Base-by-base conservation (phyloP, 78 protist genomes). In the Polysphondylium violaceum region DNA sequence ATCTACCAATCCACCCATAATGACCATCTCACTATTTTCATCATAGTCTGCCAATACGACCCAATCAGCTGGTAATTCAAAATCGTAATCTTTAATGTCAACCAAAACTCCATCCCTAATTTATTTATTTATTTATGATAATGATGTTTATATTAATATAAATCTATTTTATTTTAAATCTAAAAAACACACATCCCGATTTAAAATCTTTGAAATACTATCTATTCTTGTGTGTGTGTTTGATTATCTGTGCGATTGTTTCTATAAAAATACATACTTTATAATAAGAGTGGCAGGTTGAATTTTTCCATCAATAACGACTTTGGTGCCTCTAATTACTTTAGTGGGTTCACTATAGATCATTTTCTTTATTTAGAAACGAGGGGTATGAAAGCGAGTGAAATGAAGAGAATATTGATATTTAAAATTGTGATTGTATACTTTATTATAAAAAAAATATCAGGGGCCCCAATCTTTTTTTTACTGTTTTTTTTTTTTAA, bases 1-100 rank as follows among this genome's bases (percentile, higher is more conserved):
- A 41, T 91, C 95, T 12, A 91, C 89, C 7, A 91, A 35, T 17
- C 95, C 95, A 50, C 87, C 92, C 95, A 91, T 76, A 8, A 91
- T 27, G 11, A 90, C 51, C 0, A 72, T 17, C 14, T 40, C 73
- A 36, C 74, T 19, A 61, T 61, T 68, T 11, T 69, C 60, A 9
- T 11, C 16, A 23, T 35, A 6, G 11, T 87, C 85, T 47, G 19
- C 21, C 29, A 78, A 44, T 4, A 69, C 0, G 6, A 44, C 76
- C 25, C 19, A 29, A 19, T 56, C 68, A 14, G 29, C 65, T 17
- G 16, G 21, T 56, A 33, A 5, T 38, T 56, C 50, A 40, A 11
- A 36, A 19, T 41, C 21, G 38, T 74, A 74, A 12, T 51, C 69
- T 38, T 56, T 74, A 38, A 74, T 74, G n/a, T 56, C 83, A 38